Conservation (phyloP, 2,329 filamentous ascomycete species). For the Coniochaeta sp. region DNA sequence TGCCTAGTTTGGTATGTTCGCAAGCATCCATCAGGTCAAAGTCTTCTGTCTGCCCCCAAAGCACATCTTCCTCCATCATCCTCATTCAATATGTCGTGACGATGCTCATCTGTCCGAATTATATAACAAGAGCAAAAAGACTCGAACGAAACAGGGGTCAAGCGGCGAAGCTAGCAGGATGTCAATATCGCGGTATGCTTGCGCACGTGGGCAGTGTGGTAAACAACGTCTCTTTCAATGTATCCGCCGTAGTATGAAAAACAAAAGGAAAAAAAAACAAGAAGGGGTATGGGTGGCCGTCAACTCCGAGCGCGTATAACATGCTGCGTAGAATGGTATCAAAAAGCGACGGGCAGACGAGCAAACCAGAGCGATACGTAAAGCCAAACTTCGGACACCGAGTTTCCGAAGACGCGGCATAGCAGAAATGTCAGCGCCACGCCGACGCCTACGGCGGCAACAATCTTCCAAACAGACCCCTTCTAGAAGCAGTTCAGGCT, state of each 20-base stretch:
- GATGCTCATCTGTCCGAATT: constrained; percentile 1
- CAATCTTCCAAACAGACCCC: neutral
- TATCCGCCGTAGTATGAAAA: neutral
- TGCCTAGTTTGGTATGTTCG: neutral
- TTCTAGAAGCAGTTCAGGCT: constrained; percentile 93
- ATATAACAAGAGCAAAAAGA: neutral
- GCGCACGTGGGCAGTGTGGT: neutral
- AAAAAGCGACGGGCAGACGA: neutral
- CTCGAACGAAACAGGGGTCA: neutral
- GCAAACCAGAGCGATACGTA: neutral
- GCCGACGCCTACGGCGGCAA: neutral
- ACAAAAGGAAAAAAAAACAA: neutral
- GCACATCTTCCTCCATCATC: neutral
- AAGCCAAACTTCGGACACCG: neutral
- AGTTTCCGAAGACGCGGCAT: neutral
- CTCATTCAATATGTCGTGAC: neutral
- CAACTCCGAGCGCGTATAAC: constrained; percentile 1
- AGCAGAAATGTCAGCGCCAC: neutral
- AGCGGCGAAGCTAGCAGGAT: neutral
- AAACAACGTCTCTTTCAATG: neutral
- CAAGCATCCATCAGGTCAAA: neutral
- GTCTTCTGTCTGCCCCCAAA: neutral
- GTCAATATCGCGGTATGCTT: neutral
- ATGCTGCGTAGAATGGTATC: constrained; percentile 1
- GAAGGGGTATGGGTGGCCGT: neutral